Evolutionary conservation across 2,329 filamentous ascomycete genomes (phyloP), one percentile per base, ranked within the genome.

Genomic region (Macroventuria anomochaeta): DNA sequence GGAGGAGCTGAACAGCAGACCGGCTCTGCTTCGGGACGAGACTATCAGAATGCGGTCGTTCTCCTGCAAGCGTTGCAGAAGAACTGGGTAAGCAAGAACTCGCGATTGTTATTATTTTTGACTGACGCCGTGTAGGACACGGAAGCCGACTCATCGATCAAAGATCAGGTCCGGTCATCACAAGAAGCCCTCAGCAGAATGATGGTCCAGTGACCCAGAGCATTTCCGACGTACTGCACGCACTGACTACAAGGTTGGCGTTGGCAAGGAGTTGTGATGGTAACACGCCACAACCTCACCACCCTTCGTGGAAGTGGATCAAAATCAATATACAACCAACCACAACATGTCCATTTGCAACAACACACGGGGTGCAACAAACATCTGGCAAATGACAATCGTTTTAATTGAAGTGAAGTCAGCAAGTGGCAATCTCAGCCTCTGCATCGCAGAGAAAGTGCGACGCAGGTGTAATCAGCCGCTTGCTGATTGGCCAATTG

Each of bases 21-120:
- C 23, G 53, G 56, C 3, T 59, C 58, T 31, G 61, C 63, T 28
- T 62, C 63, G 18, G 66, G 67, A 3, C 60, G 70, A 33, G 69
- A 75, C 33, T 69, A 67, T 46, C 69, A 73, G 20, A 75, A 75
- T 55, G 67, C 69, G 10, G 56, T 75, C 25, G 71, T 74, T 28
- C 56, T 75, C 33, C 47, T 75, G 20, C 69, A 73, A 53, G 71
- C 68, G 18, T 52, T 74, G 46, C 56, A 61, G 33, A 68, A 64
- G 20, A 70, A 75, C 51, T 67, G 65, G 55, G 72, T 72, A 61
- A 65, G 69, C 60, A 44, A 25, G 23, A 37, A 23, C 15, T 26
- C n/a, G 3, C 2, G 11, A 18, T 23, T 17, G 11, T 17, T 42
- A 25, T 25, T 23, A 17, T 25, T 34, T 29, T 15, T 41, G 47